Evolutionary conservation across 768 basidiomycete genomes (phyloP).

Genomic region (Clavaria fumosa): DNA sequence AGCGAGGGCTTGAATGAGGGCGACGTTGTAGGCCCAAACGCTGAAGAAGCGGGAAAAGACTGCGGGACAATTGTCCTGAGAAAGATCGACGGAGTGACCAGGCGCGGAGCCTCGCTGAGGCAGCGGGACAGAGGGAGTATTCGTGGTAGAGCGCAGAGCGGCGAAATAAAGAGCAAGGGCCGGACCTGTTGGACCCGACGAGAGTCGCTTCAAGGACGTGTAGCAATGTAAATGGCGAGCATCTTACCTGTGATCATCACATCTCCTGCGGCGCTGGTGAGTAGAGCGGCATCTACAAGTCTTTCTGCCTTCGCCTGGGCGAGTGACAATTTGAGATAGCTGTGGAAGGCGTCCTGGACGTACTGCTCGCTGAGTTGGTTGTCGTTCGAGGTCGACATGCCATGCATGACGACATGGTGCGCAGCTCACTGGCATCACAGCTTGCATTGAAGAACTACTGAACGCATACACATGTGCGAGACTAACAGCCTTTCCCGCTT

Average conservation of each 20-base stretch:
- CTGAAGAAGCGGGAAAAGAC: constrained; percentile 50
- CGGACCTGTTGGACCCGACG: constrained; percentile 32
- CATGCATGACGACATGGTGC: too few species aligned
- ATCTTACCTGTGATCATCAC: constrained; percentile 66
- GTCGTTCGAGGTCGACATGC: too few species aligned
- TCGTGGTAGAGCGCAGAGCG: constrained; percentile 56
- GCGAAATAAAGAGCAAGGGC: constrained; percentile 77
- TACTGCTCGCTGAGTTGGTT: constrained; percentile 19
- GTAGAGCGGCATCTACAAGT: constrained; percentile 53
- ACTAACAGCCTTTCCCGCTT: too few species aligned
- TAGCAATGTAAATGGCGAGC: background rate
- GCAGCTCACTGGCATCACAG: too few species aligned
- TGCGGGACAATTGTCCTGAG: constrained; percentile 51
- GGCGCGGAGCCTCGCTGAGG: constrained; percentile 40
- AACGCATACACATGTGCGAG: too few species aligned
- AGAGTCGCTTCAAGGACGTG: background rate
- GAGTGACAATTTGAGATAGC: constrained; percentile 65
- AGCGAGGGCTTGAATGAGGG: constrained; percentile 40
- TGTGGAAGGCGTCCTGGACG: constrained; percentile 69
- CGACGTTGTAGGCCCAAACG: constrained; percentile 58
- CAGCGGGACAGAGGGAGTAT: constrained; percentile 67
- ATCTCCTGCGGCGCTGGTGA: constrained; percentile 69
- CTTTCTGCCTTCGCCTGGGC: constrained; percentile 64
- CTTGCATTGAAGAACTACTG: too few species aligned
- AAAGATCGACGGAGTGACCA: constrained; percentile 38